These are phyloP conservation scores for Symbiodinium natans DNA, from an alignment of 73 alveolate species.

Conservation along the genomic window DNA sequence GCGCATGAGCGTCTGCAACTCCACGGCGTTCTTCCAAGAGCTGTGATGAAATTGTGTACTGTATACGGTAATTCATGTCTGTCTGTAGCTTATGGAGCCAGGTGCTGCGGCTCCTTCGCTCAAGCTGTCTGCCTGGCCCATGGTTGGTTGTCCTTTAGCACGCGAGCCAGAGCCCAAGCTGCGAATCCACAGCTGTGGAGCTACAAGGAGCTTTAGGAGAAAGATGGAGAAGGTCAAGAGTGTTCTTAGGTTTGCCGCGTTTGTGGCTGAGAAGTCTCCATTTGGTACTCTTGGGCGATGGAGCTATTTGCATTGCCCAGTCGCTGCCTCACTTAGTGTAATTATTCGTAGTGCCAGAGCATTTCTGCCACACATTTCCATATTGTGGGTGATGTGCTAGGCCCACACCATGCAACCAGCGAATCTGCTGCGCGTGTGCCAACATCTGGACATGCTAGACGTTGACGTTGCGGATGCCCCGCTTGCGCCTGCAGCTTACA, in stretches of 20 bases:
- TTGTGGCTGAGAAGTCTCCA: neutral
- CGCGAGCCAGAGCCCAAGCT: constrained; percentile 13
- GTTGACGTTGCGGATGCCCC: constrained; percentile 30
- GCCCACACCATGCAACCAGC: constrained; percentile 76
- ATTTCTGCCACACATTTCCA: too few species aligned
- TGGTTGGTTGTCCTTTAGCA: constrained; percentile 64
- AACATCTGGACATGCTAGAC: constrained; percentile 25
- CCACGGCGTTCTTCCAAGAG: too few species aligned
- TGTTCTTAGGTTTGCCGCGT: neutral
- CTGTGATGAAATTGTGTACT: too few species aligned
- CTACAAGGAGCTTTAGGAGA: neutral
- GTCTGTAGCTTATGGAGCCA: too few species aligned
- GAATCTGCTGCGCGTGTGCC: constrained; percentile 6
- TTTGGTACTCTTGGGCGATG: neutral
- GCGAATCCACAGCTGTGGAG: neutral
- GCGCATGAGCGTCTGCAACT: too few species aligned
- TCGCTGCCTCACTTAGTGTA: neutral
- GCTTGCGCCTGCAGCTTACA: neutral
- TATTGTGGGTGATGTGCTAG: neutral
- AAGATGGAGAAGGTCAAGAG: too few species aligned
- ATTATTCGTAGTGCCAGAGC: too few species aligned
- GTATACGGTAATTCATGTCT: too few species aligned
- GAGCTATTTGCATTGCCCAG: neutral
- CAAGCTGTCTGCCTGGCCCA: constrained; percentile 54
- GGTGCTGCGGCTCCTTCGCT: constrained; percentile 5